Base-by-base conservation (phyloP, 495 filamentous ascomycete species). In the Hyaloscypha hepaticicola region DNA sequence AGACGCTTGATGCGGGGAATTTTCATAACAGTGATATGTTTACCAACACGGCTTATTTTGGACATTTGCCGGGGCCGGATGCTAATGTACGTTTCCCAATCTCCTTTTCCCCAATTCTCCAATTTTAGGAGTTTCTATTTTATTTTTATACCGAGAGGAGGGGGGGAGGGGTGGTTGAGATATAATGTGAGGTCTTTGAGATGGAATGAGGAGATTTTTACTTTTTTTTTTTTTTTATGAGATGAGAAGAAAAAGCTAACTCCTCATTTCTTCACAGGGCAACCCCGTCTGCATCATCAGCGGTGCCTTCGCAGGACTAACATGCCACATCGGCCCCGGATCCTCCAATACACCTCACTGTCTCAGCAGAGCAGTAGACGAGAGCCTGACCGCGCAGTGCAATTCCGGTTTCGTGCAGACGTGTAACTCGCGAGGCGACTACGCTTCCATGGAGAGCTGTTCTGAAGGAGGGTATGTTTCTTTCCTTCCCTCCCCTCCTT, bases 241-340 rank as follows among this genome's bases (percentile, higher is more conserved):
- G n/a, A n/a, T n/a, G n/a, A n/a, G n/a, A n/a, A n/a, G n/a, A n/a
- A n/a, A n/a, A n/a, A n/a, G n/a, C n/a, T n/a, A n/a, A n/a, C n/a
- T n/a, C n/a, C n/a, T n/a, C n/a, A n/a, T n/a, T n/a, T n/a, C n/a
- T n/a, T n/a, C n/a, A n/a, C n/a, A n/a, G n/a, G n/a, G n/a, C n/a
- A n/a, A n/a, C n/a, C n/a, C 38, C 38, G 38, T 45, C 12, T 61
- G 59, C 22, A 22, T 61, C 25, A 8, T 6, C 0, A 61, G 22
- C 3, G 59, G 59, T n/a, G 59, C 41, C n/a, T 61, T 61, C 24
- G 59, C 59, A 4, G 59, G 59, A 7, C 28, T 61, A 25, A 61
- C 59, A 2, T 51, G 45, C 41, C 14, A 61, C 31, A 61, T 61
- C 28, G 59, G 59, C 4, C 61, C 61, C 9, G 51, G 61, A 34